Base-by-base conservation (phyloP, 257 asterid species). In the Datura wrightii region DNA sequence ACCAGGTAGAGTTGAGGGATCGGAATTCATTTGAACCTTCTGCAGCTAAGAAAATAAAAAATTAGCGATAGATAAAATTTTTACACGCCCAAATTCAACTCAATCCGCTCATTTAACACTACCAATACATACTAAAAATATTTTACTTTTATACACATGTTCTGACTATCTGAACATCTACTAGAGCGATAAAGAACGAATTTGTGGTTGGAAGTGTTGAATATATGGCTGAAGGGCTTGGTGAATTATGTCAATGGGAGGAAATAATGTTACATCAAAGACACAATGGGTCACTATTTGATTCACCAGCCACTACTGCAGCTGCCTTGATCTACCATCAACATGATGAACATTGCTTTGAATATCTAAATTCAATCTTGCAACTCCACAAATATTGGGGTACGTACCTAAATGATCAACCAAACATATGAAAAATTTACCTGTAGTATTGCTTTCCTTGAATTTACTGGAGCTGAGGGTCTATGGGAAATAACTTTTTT, bases 241-340 rank as follows among this genome's bases (percentile, higher is more conserved):
- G 78, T 36, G 78, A 84, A 0, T 84, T 83, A 19, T 52, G 36
- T 48, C 8, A 81, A 1, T 90, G 88, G 91, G 63, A 85, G 9
- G 55, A 53, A 46, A 2, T 79, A 8, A 8, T 16, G 39, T 15
- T 62, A 8, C 82, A 71, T 2, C 88, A 87, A 83, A 90, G 65
- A 60, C 82, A 44, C 2, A 90, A 90, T 46, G 93, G 93, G 1
- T 90, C 93, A 0, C 44, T 89, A 10, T 85, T 87, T 79, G 85
- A 87, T 56, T 90, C 93, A 34, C 91, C 93, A 9, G 90, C 91
- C 8, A 88, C 93, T n/a, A 90, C 89, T 6, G 91, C 93, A 31
- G 90, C 91, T 60, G 90, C 93, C 72, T 46, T 85, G 39, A 84
- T 89, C 79, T 90, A 86, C 62, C 55, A 31, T 41, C 88, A 79